Percentiles rank a stretch among this genome's conserved stretches.
phyloP scores from a whole-genome alignment of 2,329 filamentous ascomycete genomes.

The Fusarium albosuccineum region DNA sequence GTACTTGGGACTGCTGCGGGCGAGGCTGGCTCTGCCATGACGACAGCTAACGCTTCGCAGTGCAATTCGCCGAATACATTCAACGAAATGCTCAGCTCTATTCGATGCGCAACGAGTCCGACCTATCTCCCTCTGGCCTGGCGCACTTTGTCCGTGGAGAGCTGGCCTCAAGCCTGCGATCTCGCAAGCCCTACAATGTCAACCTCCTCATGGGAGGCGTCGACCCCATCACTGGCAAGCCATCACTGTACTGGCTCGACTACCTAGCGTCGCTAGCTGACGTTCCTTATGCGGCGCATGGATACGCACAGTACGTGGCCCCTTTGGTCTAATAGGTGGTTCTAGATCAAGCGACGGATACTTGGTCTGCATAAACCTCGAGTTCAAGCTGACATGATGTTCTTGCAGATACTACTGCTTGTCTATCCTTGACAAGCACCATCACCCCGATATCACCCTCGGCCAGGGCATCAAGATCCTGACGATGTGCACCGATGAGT shows the following conservation, averaged over 20 bases:
- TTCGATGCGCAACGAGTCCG: constrained; percentile 96
- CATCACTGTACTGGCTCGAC: constrained; percentile 95
- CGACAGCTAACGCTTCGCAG: constrained; percentile 61
- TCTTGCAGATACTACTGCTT: constrained; percentile 89
- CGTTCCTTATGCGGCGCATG: constrained; percentile 95
- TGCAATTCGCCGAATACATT: constrained; percentile 99
- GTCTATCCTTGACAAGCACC: constrained; percentile 97
- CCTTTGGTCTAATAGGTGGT: background rate
- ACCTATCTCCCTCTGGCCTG: constrained; percentile 89
- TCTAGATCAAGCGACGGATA: background rate
- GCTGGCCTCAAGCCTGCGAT: constrained; percentile 90
- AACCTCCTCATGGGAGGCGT: constrained; percentile 96
- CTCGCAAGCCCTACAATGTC: constrained; percentile 94
- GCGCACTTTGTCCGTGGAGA: constrained; percentile 95
- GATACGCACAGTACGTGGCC: constrained; percentile 88
- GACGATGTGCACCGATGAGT: constrained; percentile 94
- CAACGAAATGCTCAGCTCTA: constrained; percentile 99
- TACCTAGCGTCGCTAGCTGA: constrained; percentile 91
- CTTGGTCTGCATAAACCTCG: background rate
- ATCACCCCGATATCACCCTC: constrained; percentile 92
- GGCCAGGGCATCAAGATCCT: constrained; percentile 93
- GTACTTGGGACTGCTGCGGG: constrained; percentile 59
- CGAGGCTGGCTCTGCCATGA: constrained; percentile 17
- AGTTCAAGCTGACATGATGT: constrained; percentile 39
- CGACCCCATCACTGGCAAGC: constrained; percentile 91